These are phyloP conservation scores for Ogataea ramenticola DNA, from an alignment of 805 yeast genomes.

Conservation along the genomic window DNA sequence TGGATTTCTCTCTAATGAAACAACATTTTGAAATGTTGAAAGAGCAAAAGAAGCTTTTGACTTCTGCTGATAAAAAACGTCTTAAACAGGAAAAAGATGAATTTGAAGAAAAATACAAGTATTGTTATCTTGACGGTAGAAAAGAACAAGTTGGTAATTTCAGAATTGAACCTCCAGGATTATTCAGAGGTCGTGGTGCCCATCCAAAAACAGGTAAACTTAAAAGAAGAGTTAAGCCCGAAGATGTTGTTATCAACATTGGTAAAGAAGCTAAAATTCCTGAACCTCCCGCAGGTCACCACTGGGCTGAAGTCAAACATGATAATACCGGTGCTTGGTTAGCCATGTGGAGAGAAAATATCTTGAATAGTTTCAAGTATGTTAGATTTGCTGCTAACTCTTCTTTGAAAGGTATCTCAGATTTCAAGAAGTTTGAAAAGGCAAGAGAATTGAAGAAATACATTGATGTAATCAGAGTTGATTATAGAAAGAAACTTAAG, in stretches of 20 bases:
- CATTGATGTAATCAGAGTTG: conserved; percentile 65
- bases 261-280: conserved; percentile 71
- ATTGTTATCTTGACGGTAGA: conserved; percentile 78
- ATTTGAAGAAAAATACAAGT: conserved; percentile 73
- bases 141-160: conserved; percentile 91
- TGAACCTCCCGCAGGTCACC: conserved; percentile 76
- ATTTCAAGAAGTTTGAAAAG: conserved; percentile 86
- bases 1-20: conserved; percentile 74
- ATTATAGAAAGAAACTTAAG: conserved; percentile 63
- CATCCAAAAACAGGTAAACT: conserved; percentile 94
- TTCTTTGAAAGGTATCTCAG: conserved; percentile 85
- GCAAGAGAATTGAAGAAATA: conserved; percentile 78
- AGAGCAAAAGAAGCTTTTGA: conserved; percentile 62
- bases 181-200: conserved; percentile 93
- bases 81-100: conserved; percentile 67
- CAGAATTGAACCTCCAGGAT: conserved; percentile 92
- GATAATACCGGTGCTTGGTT: conserved; percentile 92
- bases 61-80: conserved; percentile 68
- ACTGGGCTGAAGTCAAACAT: conserved; percentile 85
- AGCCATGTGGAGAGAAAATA: conserved; percentile 96
- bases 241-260: conserved; percentile 79
- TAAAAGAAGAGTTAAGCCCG: conserved; percentile 82
- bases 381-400: conserved; percentile 90
- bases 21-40: conserved; percentile 62
- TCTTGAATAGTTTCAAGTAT: conserved; percentile 75